Conservation (phyloP, 768 basidiomycete genomes). For the Tylopilus plumbeoviolaceoides region DNA sequence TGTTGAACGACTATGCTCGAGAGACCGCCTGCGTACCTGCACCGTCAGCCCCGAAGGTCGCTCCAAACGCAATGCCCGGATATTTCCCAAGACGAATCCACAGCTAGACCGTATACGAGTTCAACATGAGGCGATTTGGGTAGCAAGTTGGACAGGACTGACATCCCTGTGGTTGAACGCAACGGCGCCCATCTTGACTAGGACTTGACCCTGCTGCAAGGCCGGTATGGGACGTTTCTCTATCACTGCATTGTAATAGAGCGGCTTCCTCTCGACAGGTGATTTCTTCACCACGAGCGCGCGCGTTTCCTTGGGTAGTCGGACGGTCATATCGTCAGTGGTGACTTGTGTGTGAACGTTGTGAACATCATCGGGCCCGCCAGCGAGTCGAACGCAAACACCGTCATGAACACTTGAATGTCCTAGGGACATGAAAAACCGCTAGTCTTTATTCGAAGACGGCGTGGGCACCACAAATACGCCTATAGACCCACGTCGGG, state of each 20-base stretch:
- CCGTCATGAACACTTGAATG: too few relatives aligned
- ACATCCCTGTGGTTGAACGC: constrained; percentile 81
- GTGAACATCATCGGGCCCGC: too few relatives aligned
- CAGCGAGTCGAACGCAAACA: too few relatives aligned
- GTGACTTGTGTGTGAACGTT: too few relatives aligned
- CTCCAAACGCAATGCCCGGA: constrained; percentile 56
- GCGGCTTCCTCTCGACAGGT: constrained; percentile 33
- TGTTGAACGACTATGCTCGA: not conserved
- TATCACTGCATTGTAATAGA: constrained; percentile 56
- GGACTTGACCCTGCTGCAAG: constrained; percentile 53
- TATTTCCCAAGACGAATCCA: constrained; percentile 73
- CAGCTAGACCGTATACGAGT: constrained; percentile 39
- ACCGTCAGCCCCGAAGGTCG: constrained; percentile 67
- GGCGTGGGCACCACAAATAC: too few relatives aligned
- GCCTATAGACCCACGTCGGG: too few relatives aligned
- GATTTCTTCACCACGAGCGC: constrained; percentile 48
- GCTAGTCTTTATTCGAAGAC: too few relatives aligned
- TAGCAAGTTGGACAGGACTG: not conserved
- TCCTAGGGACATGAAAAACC: too few relatives aligned
- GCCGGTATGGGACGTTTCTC: constrained; percentile 45
- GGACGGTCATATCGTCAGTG: not conserved
- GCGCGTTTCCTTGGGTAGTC: constrained; percentile 41
- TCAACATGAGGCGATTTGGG: not conserved
- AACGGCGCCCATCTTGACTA: constrained; percentile 65
- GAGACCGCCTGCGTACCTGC: constrained; percentile 46